Evolutionary conservation across 1,139 yeast species (phyloP).

Genomic region (Debaryomyces nepalensis): DNA sequence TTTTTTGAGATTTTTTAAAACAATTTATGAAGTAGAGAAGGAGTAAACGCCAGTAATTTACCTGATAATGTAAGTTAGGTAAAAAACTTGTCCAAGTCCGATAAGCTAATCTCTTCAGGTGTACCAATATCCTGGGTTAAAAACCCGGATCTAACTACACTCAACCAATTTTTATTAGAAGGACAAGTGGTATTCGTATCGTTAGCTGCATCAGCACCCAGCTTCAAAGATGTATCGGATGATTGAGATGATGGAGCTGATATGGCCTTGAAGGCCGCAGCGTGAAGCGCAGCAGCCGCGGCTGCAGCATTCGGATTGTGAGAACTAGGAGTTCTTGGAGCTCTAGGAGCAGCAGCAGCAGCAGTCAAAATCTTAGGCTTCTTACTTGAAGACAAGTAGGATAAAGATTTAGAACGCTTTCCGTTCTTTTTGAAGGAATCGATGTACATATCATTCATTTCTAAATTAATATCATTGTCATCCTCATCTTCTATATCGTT

Average conservation of each 20-base stretch:
- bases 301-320: slow-evolving; percentile 68
- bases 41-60: slow-evolving; percentile 8
- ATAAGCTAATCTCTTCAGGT: slow-evolving; percentile 75
- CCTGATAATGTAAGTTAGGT: slow-evolving; percentile 24
- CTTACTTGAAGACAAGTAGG: slow-evolving; percentile 53
- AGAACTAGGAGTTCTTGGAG: slow-evolving; percentile 62
- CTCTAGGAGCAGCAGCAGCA: slow-evolving; percentile 82
- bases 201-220: slow-evolving; percentile 16
- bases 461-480: slow-evolving; percentile 23
- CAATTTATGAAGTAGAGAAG: slow-evolving; percentile 11
- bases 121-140: slow-evolving; percentile 74
- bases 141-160: slow-evolving; percentile 74
- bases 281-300: slow-evolving; percentile 75
- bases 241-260: slow-evolving; percentile 26
- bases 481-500: slow-evolving; percentile 46
- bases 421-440: slow-evolving; percentile 45
- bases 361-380: slow-evolving; percentile 65
- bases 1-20: slow-evolving; percentile 9
- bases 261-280: slow-evolving; percentile 65
- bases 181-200: slow-evolving; percentile 6
- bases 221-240: slow-evolving; percentile 9
- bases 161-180: slow-evolving; percentile 64
- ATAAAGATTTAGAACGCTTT: slow-evolving; percentile 68
- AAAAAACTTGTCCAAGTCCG: slow-evolving; percentile 73
- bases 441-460: slow-evolving; percentile 23